A percentile compares a stretch with the other conserved stretches of the same genome.
Conservation (phyloP, 495 filamentous ascomycete species). For the Penicillium arizonense region DNA sequence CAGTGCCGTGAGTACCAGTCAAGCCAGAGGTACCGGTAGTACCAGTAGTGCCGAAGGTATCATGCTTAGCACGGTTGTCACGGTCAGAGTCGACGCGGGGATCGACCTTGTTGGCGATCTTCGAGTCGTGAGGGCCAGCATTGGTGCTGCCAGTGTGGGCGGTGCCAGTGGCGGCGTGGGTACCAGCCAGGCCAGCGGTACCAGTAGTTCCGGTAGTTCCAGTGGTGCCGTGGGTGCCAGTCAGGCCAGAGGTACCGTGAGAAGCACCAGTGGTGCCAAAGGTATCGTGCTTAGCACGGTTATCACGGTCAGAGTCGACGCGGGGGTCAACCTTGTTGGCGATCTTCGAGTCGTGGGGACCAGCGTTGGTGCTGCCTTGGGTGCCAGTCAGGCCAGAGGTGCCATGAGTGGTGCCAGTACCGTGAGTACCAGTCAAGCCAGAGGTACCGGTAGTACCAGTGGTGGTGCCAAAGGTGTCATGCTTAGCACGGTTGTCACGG, state of each 20-base stretch:
- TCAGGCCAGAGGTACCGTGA: not conserved
- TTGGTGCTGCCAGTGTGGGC: not conserved
- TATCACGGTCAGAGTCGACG: conserved; percentile 7
- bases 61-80: not conserved
- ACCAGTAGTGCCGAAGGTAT: not conserved
- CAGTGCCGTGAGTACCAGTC: too few relatives aligned
- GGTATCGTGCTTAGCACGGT: not conserved
- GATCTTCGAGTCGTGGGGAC: not conserved
- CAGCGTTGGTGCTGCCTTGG: not conserved
- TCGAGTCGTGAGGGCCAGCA: conserved; percentile 28
- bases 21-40: too few relatives aligned
- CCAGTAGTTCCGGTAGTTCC: not conserved
- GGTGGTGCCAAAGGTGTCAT: not conserved
- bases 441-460: not conserved
- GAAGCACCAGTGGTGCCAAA: not conserved
- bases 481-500: not conserved
- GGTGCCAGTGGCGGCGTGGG: not conserved
- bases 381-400: too few relatives aligned
- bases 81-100: conserved; percentile 27
- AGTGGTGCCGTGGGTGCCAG: not conserved
- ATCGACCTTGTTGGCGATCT: not conserved
- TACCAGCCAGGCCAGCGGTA: not conserved
- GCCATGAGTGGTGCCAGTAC: not conserved
- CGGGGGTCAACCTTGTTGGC: conserved; percentile 7
- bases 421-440: not conserved